Percentiles rank a stretch among this genome's conserved stretches.
Conservation (phyloP, 352 stramenopile species). For the Phytophthora sansomeana region DNA sequence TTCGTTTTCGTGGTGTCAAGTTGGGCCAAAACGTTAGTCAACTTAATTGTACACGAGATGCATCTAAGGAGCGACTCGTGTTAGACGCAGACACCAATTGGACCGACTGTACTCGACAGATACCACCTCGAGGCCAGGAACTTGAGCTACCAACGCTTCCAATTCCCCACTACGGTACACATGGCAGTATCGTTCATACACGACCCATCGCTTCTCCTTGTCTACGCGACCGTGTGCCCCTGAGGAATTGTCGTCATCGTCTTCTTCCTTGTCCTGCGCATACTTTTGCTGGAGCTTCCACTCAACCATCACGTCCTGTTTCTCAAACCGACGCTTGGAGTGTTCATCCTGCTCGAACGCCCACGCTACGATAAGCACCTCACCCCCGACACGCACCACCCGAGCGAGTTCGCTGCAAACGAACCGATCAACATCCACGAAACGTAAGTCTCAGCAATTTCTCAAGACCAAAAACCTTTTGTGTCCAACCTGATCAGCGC, state of each 20-base stretch:
- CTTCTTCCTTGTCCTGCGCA: constrained; percentile 25
- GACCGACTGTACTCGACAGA: constrained; percentile 80
- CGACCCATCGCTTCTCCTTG: constrained; percentile 69
- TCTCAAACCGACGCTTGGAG: constrained; percentile 80
- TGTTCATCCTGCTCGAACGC: constrained; percentile 83
- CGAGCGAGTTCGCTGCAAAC: constrained; percentile 67
- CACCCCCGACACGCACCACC: constrained; percentile 63
- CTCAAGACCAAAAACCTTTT: neutral
- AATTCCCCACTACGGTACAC: constrained; percentile 80
- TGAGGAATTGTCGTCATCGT: constrained; percentile 1
- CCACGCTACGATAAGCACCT: constrained; percentile 78
- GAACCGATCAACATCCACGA: neutral
- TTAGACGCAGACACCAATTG: constrained; percentile 78
- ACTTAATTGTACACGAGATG: neutral
- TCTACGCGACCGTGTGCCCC: constrained; percentile 50
- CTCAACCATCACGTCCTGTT: constrained; percentile 87
- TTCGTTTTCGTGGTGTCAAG: neutral
- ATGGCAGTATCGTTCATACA: constrained; percentile 88
- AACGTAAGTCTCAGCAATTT: neutral
- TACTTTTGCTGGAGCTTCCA: constrained; percentile 91
- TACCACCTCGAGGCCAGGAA: constrained; percentile 61
- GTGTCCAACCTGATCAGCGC: constrained; percentile 67
- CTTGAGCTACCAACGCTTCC: constrained; percentile 64
- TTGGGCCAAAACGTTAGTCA: neutral
- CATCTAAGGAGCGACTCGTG: constrained; percentile 32